These are phyloP conservation scores for Oryza longistaminata DNA, from an alignment of 176 grass and related monocot species.

Conservation along the genomic window DNA sequence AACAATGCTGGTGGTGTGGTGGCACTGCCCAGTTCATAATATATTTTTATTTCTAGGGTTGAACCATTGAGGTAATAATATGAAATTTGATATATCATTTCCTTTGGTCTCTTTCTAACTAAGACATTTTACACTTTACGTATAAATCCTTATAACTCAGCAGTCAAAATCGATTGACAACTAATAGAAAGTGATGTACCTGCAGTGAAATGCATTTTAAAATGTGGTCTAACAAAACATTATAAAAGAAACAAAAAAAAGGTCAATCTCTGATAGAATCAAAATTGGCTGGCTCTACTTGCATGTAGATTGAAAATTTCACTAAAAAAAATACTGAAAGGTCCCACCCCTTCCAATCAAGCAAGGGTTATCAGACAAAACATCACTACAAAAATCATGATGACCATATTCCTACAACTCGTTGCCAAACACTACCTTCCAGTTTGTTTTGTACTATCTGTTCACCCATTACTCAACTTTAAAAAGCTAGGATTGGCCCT, in stretches of 20 bases:
- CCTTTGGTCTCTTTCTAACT: background rate
- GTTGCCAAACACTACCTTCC: slow-evolving; percentile 55
- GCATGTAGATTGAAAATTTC: background rate
- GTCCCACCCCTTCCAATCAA: background rate
- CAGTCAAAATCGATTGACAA: background rate
- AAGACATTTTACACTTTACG: background rate
- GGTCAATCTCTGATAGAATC: background rate
- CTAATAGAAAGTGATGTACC: background rate
- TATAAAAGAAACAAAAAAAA: background rate
- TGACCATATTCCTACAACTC: slow-evolving; percentile 45
- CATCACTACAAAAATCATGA: slow-evolving; percentile 44
- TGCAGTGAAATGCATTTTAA: background rate
- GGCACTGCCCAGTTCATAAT: background rate
- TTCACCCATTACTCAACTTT: slow-evolving; percentile 40
- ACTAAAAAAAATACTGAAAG: background rate
- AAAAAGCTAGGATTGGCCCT: slow-evolving; percentile 42
- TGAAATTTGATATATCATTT: background rate
- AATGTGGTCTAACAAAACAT: background rate
- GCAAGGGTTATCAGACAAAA: slow-evolving; percentile 40
- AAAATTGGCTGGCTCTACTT: background rate
- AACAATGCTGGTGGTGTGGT: too few species aligned
- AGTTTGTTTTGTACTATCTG: slow-evolving; percentile 44
- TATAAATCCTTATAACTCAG: background rate
- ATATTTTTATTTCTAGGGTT: background rate
- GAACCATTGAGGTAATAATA: background rate